A percentile compares a stretch with the other conserved stretches of the same genome.
These are phyloP conservation scores for Phoenix dactylifera DNA, from an alignment of 176 grass and related monocot species.

Conservation along the genomic window DNA sequence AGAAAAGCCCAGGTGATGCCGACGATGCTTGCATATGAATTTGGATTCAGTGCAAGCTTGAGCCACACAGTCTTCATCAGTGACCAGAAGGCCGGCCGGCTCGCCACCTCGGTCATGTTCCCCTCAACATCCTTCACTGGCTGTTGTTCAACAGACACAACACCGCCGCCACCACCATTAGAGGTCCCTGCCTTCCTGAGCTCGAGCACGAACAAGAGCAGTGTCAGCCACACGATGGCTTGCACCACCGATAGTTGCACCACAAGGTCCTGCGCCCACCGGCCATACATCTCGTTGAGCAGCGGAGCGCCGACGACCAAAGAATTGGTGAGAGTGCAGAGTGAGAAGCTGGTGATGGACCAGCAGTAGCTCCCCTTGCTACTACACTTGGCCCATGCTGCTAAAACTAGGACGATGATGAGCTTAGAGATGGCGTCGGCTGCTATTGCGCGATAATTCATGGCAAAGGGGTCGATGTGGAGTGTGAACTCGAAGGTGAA, in stretches of 20 bases:
- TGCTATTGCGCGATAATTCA: constrained; percentile 55
- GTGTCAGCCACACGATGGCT: constrained; percentile 49
- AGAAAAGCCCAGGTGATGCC: constrained; percentile 52
- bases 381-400: constrained; percentile 20
- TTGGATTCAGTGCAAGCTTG: constrained; percentile 61
- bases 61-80: constrained; percentile 45
- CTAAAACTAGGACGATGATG: constrained; percentile 26
- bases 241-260: constrained; percentile 84
- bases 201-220: constrained; percentile 62
- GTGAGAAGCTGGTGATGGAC: constrained; percentile 63
- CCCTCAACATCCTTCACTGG: constrained; percentile 17
- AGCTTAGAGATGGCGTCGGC: constrained; percentile 73
- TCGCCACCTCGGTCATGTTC: neutral
- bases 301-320: constrained; percentile 56
- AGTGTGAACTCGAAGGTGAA: constrained; percentile 77
- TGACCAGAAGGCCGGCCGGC: constrained; percentile 32
- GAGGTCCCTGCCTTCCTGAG: constrained; percentile 28
- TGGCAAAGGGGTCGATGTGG: constrained; percentile 55
- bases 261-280: constrained; percentile 59
- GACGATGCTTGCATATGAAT: constrained; percentile 56
- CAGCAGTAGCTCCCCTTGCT: constrained; percentile 12
- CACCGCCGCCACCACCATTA: neutral
- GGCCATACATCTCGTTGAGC: constrained; percentile 37
- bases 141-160: constrained; percentile 15
- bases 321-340: constrained; percentile 9